A percentile compares a stretch with the other conserved stretches of the same genome.
These are phyloP conservation scores for Annulohypoxylon stygium DNA, from an alignment of 495 filamentous ascomycete species.

Conservation along the genomic window DNA sequence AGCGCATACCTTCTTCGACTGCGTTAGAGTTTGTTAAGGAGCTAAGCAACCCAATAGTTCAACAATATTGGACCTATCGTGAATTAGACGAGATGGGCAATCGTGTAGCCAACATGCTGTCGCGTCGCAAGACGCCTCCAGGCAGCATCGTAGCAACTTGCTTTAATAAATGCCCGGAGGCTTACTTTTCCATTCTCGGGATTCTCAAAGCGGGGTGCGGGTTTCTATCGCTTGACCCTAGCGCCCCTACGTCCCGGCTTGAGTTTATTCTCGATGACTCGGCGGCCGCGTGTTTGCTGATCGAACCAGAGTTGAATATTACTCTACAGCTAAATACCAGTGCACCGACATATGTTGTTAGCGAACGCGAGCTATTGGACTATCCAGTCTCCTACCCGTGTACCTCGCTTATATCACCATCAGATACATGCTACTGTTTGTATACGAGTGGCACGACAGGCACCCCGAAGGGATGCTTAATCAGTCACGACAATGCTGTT, in stretches of 20 bases:
- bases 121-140: constrained; percentile 46
- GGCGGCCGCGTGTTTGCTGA: constrained; percentile 64
- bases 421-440: constrained; percentile 75
- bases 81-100: constrained; percentile 73
- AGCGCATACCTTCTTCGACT: constrained; percentile 56
- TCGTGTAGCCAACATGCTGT: constrained; percentile 69
- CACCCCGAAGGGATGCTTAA: constrained; percentile 80
- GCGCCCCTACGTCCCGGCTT: constrained; percentile 71
- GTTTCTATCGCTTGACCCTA: constrained; percentile 81
- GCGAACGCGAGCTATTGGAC: constrained; percentile 48
- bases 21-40: constrained; percentile 73
- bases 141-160: constrained; percentile 77
- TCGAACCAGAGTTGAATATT: constrained; percentile 37
- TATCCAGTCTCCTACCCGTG: constrained; percentile 39
- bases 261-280: constrained; percentile 77
- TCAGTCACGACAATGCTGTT: constrained; percentile 79
- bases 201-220: constrained; percentile 85
- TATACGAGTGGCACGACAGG: constrained; percentile 90
- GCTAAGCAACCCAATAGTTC: constrained; percentile 51
- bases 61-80: constrained; percentile 70
- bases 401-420: constrained; percentile 50
- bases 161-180: constrained; percentile 84
- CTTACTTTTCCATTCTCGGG: constrained; percentile 82
- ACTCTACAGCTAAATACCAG: constrained; percentile 50
- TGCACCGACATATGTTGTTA: constrained; percentile 53